Evolutionary conservation across 306 rosid species (phyloP).

Genomic region (Cicer pinnatifidum): DNA sequence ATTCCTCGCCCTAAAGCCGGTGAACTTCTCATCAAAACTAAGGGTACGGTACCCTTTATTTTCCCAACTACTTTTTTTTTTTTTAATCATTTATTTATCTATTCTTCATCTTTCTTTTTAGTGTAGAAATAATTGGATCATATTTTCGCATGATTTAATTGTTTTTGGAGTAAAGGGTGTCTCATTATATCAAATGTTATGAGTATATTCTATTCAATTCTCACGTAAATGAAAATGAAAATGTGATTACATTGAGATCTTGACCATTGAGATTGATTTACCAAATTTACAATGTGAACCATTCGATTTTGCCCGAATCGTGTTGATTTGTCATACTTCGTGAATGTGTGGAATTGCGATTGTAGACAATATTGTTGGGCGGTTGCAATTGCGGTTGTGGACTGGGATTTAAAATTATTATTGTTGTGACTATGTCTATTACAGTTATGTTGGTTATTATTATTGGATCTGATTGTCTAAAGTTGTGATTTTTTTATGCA

Average conservation of each 20-base stretch:
- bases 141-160: too few species aligned
- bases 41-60: conserved; percentile 46
- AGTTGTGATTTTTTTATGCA: conserved; percentile 46
- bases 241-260: not conserved
- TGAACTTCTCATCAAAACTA: conserved; percentile 84
- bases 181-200: too few species aligned
- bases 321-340: too few species aligned
- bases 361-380: not conserved
- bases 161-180: too few species aligned
- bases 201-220: too few species aligned
- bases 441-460: not conserved
- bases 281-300: not conserved
- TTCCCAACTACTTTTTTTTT: too few species aligned
- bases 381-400: not conserved
- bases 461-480: conserved; percentile 41
- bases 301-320: too few species aligned
- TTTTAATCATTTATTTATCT: too few species aligned
- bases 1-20: conserved; percentile 91
- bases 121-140: too few species aligned
- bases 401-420: not conserved
- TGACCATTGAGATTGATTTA: not conserved
- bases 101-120: too few species aligned
- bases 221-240: too few species aligned
- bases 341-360: too few species aligned
- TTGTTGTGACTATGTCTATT: not conserved